Conservation (phyloP, 352 stramenopile species). For the Pythium dissimile region DNA sequence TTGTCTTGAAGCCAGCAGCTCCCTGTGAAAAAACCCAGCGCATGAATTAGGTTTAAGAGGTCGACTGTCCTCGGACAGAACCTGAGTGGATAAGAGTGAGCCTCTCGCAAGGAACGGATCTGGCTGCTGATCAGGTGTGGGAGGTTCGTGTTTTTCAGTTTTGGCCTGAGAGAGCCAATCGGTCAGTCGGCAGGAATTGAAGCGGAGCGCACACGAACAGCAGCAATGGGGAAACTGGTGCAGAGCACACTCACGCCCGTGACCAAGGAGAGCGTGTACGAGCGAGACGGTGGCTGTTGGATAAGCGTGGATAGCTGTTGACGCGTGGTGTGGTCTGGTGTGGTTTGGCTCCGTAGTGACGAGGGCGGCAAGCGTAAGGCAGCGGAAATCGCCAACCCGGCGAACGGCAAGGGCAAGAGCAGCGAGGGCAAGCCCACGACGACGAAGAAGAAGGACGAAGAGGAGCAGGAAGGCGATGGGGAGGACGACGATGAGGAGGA, state of each 20-base stretch:
- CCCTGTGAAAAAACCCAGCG: slow-evolving; percentile 1
- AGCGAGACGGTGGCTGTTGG: background rate
- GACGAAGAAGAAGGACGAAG: slow-evolving; percentile 30
- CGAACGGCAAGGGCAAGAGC: slow-evolving; percentile 38
- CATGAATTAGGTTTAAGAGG: slow-evolving; percentile 6
- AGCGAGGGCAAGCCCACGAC: slow-evolving; percentile 27
- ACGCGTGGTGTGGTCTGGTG: background rate
- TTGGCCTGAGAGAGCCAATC: slow-evolving; percentile 2
- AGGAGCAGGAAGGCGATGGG: slow-evolving; percentile 47
- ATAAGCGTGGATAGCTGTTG: background rate
- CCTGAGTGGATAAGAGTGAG: background rate
- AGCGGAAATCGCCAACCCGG: slow-evolving; percentile 23
- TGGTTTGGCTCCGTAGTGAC: slow-evolving; percentile 1
- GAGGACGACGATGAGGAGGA: slow-evolving; percentile 44
- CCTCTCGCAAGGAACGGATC: background rate
- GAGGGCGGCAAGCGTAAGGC: slow-evolving; percentile 36
- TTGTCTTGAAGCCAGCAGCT: slow-evolving; percentile 3
- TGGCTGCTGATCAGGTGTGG: slow-evolving; percentile 1
- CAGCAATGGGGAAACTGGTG: slow-evolving; percentile 20
- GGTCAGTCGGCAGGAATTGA: slow-evolving; percentile 2
- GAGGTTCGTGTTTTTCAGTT: slow-evolving; percentile 3
- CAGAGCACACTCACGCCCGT: slow-evolving; percentile 20
- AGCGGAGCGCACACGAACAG: background rate
- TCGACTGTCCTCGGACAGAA: too few species aligned
- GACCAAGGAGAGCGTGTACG: slow-evolving; percentile 15